A percentile compares a stretch with the other conserved stretches of the same genome.
These are phyloP conservation scores for Spiromastix sp. DNA, from an alignment of 2,329 filamentous ascomycete species.

Conservation along the genomic window DNA sequence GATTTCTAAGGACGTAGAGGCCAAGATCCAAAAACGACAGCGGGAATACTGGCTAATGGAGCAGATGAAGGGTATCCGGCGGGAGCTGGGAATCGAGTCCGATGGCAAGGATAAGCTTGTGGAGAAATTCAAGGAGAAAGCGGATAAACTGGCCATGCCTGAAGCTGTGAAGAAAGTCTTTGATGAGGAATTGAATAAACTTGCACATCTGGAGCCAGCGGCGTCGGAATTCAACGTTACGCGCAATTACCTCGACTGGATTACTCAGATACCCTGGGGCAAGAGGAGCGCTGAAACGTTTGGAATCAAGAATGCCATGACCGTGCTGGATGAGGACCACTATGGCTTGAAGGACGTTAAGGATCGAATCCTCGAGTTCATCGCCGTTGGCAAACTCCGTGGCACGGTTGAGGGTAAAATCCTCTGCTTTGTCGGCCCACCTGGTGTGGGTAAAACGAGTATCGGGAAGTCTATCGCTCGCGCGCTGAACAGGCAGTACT, in stretches of 20 bases:
- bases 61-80: constrained; percentile 96
- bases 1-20: constrained; percentile 95
- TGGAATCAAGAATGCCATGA: constrained; percentile 80
- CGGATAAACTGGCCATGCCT: constrained; percentile 87
- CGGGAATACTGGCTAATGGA: constrained; percentile 98
- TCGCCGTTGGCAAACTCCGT: constrained; percentile 91
- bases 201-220: constrained; percentile 86
- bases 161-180: constrained; percentile 96
- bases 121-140: constrained; percentile 95
- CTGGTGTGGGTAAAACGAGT: constrained; percentile 96
- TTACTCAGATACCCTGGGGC: constrained; percentile 97
- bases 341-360: constrained; percentile 97
- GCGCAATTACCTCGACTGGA: constrained; percentile 95
- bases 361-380: constrained; percentile 95
- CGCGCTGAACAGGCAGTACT: constrained; percentile 91
- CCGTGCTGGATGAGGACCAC: constrained; percentile 89
- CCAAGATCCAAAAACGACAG: constrained; percentile 93
- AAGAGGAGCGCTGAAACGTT: constrained; percentile 95
- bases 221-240: constrained; percentile 99
- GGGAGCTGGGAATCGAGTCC: constrained; percentile 90
- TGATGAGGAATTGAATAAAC: constrained; percentile 95
- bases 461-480: constrained; percentile 97
- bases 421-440: constrained; percentile 90
- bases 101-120: constrained; percentile 98
- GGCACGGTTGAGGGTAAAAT: constrained; percentile 98